These are phyloP conservation scores for Phytophthora tentaculata DNA, from an alignment of 352 stramenopile species.

Conservation along the genomic window DNA sequence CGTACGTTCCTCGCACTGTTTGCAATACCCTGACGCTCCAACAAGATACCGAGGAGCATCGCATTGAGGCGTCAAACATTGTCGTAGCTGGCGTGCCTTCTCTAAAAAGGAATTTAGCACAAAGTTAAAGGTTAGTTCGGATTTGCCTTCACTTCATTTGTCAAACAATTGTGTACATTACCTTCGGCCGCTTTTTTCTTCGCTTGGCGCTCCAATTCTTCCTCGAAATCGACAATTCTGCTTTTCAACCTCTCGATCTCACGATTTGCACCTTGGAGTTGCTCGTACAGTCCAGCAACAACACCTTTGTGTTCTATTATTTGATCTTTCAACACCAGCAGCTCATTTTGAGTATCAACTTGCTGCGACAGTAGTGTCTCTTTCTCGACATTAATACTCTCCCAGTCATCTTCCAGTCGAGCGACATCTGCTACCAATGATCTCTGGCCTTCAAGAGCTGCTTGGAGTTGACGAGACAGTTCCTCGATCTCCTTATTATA, in stretches of 20 bases:
- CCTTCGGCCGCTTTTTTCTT: slow-evolving; percentile 48
- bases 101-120: no score
- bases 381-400: slow-evolving; percentile 19
- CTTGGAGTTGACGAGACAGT: slow-evolving; percentile 25
- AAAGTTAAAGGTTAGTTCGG: slow-evolving; percentile 11
- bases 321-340: slow-evolving; percentile 6
- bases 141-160: no score
- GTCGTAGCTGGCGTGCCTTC: slow-evolving; percentile 46
- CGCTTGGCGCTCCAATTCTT: slow-evolving; percentile 48
- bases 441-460: slow-evolving; percentile 1
- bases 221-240: slow-evolving; percentile 45
- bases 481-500: slow-evolving; percentile 61
- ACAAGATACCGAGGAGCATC: slow-evolving; percentile 74
- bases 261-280: slow-evolving; percentile 22
- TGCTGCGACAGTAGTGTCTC: slow-evolving; percentile 10
- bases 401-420: slow-evolving; percentile 6
- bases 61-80: slow-evolving; percentile 73
- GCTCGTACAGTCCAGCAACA: slow-evolving; percentile 25
- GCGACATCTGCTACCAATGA: slow-evolving; percentile 18
- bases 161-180: no score
- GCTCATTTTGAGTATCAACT: slow-evolving; percentile 1
- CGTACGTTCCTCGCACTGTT: slow-evolving; percentile 53
- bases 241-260: slow-evolving; percentile 40
- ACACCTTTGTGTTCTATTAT: slow-evolving; percentile 12
- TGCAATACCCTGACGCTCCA: slow-evolving; percentile 64